Evolutionary conservation across 2,329 filamentous ascomycete species (phyloP).

Genomic region (Pezicula neosporulosa): DNA sequence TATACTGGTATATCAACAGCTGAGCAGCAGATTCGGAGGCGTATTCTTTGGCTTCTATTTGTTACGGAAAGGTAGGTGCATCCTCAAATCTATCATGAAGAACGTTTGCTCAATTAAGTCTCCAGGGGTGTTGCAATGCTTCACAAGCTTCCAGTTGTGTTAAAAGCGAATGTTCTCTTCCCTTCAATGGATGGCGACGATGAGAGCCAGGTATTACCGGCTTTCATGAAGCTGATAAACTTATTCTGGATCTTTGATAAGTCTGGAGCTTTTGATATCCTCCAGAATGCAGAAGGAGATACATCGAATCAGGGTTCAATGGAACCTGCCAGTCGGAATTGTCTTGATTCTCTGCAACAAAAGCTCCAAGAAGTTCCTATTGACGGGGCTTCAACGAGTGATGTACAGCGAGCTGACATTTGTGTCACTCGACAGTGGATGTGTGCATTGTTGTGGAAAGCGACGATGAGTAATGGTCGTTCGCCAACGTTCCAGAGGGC

Average conservation of each 20-base stretch:
- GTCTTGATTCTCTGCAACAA: slow-evolving; percentile 37
- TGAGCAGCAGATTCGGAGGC: slow-evolving; percentile 42
- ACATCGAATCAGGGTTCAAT: background rate
- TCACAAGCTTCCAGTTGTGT: slow-evolving; percentile 43
- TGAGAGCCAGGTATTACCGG: slow-evolving; percentile 41
- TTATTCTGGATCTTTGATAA: slow-evolving; percentile 49
- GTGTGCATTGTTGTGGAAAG: slow-evolving; percentile 60
- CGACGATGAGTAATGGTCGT: slow-evolving; percentile 4
- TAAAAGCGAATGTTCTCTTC: slow-evolving; percentile 36
- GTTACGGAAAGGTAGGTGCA: slow-evolving; percentile 36
- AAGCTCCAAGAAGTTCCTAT: slow-evolving; percentile 38
- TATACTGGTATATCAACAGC: slow-evolving; percentile 32
- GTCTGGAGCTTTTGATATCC: slow-evolving; percentile 43
- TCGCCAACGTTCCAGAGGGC: slow-evolving; percentile 9
- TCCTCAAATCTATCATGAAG: background rate
- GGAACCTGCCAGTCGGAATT: slow-evolving; percentile 14
- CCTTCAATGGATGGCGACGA: slow-evolving; percentile 35
- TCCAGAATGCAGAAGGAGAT: slow-evolving; percentile 20
- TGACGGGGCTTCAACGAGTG: slow-evolving; percentile 37
- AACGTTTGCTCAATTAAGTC: slow-evolving; percentile 16
- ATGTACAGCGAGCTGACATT: slow-evolving; percentile 65
- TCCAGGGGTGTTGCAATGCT: slow-evolving; percentile 45
- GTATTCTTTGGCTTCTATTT: slow-evolving; percentile 45
- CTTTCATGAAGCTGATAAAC: slow-evolving; percentile 45
- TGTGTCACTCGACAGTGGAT: slow-evolving; percentile 67